Evolutionary conservation across 139 green algal genomes (phyloP).

Genomic region (Eudorina sp.): DNA sequence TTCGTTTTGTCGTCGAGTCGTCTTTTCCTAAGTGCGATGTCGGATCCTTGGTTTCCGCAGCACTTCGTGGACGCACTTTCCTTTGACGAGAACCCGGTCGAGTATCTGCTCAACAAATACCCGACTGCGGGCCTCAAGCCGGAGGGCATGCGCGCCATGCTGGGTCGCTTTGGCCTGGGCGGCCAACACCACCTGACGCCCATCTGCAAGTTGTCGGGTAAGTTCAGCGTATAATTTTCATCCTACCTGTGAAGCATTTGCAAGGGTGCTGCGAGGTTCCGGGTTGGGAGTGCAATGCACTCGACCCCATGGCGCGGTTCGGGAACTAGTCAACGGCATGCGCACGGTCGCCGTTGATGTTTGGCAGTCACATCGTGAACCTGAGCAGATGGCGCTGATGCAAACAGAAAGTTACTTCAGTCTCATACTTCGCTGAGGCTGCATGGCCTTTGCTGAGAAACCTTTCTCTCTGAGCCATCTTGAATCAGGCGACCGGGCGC

Average conservation of each 20-base stretch:
- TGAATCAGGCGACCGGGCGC: too few relatives aligned
- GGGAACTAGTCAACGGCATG: too few relatives aligned
- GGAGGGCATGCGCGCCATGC: constrained; percentile 93
- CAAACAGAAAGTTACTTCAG: constrained; percentile 40
- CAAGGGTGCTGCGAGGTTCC: too few relatives aligned
- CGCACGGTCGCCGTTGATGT: too few relatives aligned
- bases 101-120: constrained; percentile 91
- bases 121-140: constrained; percentile 77
- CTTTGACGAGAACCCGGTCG: constrained; percentile 96
- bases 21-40: too few relatives aligned
- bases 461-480: constrained; percentile 37
- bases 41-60: constrained; percentile 72
- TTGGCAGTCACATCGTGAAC: too few relatives aligned
- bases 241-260: too few relatives aligned
- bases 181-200: constrained; percentile 96
- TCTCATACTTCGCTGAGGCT: constrained; percentile 51
- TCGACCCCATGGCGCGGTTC: too few relatives aligned
- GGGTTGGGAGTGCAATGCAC: too few relatives aligned
- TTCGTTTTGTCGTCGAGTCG: too few relatives aligned
- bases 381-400: not conserved
- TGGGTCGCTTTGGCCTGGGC: constrained; percentile 95
- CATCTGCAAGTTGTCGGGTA: constrained; percentile 96
- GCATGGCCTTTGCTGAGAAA: constrained; percentile 8
- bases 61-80: constrained; percentile 98
- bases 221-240: too few relatives aligned